Percentiles rank a stretch among this genome's conserved stretches.
Evolutionary conservation across 768 basidiomycete species (phyloP).

Genomic region (Lentinus tigrinus): DNA sequence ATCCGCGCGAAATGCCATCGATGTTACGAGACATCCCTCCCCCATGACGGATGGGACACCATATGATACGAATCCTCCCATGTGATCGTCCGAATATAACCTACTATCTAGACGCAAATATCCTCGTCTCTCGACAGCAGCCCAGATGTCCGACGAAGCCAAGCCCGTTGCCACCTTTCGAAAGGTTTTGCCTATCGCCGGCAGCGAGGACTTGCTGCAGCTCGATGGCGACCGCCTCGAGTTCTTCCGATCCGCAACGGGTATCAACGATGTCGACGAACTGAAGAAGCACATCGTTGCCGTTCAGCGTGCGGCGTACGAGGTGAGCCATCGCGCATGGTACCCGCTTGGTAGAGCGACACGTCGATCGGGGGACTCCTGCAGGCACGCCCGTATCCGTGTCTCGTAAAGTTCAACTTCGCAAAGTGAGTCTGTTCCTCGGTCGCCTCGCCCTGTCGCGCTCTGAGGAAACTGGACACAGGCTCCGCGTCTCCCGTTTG

Average conservation of each 20-base stretch:
- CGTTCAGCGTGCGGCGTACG: constrained; percentile 24
- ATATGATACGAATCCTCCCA: no score
- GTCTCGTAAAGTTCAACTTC: constrained; percentile 22
- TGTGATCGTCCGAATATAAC: no score
- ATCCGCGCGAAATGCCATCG: no score
- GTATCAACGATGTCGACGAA: constrained; percentile 24
- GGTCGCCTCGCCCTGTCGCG: neutral
- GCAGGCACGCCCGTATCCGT: constrained; percentile 26
- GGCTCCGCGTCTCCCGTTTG: constrained; percentile 17
- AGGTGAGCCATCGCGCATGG: constrained; percentile 12
- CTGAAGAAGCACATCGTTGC: constrained; percentile 27
- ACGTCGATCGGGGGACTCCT: neutral
- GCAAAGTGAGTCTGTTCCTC: constrained; percentile 6
- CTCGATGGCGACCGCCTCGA: constrained; percentile 5
- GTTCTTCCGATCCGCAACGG: constrained; percentile 21
- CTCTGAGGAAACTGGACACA: neutral
- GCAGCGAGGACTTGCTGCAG: neutral
- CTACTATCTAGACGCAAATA: no score
- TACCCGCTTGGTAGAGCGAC: neutral
- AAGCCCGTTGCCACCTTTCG: no score
- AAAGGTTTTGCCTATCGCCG: neutral
- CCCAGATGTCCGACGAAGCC: no score
- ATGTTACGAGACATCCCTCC: no score
- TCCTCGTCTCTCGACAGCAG: no score
- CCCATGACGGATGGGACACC: no score